Percentiles rank a stretch among this genome's conserved stretches.
Evolutionary conservation across 768 basidiomycete species (phyloP).

Genomic region (Paxillus ammoniavirescens): DNA sequence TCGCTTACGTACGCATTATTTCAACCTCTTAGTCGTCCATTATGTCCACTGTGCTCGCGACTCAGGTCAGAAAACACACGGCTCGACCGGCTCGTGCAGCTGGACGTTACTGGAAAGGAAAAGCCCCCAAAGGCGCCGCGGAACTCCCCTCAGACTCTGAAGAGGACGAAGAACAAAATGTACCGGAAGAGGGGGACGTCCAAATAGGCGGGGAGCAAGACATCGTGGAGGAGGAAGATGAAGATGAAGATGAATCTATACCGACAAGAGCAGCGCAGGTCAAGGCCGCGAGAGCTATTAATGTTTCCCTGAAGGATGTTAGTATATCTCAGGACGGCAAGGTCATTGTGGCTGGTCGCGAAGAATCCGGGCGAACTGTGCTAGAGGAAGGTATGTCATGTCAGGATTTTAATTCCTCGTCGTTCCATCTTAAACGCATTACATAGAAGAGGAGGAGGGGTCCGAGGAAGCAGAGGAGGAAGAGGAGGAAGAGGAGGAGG

Average conservation of each 20-base stretch:
- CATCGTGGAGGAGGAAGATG: slow-evolving; percentile 46
- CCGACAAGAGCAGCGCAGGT: slow-evolving; percentile 34
- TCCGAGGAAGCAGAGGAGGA: slow-evolving; percentile 46
- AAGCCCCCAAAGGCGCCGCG: slow-evolving; percentile 73
- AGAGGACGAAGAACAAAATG: slow-evolving; percentile 46
- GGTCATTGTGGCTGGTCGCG: slow-evolving; percentile 75
- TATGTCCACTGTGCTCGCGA: slow-evolving; percentile 35
- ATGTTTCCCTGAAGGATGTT: slow-evolving; percentile 74
- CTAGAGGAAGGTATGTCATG: slow-evolving; percentile 48
- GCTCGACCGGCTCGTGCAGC: slow-evolving; percentile 78
- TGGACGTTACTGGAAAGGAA: slow-evolving; percentile 88
- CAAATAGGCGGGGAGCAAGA: slow-evolving; percentile 59
- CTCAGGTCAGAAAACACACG: slow-evolving; percentile 60
- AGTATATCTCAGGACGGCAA: slow-evolving; percentile 78
- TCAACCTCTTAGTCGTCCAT: not conserved
- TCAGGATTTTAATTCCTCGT: slow-evolving; percentile 19
- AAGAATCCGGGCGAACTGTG: slow-evolving; percentile 75
- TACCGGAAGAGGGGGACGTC: slow-evolving; percentile 54
- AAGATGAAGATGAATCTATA: slow-evolving; percentile 45
- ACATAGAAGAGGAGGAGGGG: slow-evolving; percentile 30
- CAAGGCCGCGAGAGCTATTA: slow-evolving; percentile 55
- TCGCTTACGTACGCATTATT: slow-evolving; percentile 13
- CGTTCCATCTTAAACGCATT: slow-evolving; percentile 2
- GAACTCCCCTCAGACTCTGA: slow-evolving; percentile 66
- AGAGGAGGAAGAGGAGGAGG: slow-evolving; percentile 37